Percentiles rank a stretch among this genome's conserved stretches.
These are phyloP conservation scores for Cyclotella baltica DNA, from an alignment of 108 stramenopile species.

Conservation along the genomic window DNA sequence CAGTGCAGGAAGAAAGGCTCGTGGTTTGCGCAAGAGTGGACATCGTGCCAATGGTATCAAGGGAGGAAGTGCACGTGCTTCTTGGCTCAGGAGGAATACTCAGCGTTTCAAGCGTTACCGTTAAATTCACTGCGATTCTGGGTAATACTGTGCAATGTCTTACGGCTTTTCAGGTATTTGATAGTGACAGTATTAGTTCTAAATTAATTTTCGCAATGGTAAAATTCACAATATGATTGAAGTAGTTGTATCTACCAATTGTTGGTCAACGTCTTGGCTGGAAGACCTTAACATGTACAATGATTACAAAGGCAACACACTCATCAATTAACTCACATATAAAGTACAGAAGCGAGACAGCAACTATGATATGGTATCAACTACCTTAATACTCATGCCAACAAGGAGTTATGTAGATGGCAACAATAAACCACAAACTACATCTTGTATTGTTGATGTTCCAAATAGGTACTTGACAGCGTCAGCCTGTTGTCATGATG, in stretches of 20 bases:
- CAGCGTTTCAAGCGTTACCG: conserved; percentile 98
- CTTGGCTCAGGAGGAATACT: conserved; percentile 98
- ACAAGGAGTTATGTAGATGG: too few species aligned
- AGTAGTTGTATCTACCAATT: not conserved
- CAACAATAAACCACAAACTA: too few species aligned
- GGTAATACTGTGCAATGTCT: not conserved
- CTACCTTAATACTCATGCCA: too few species aligned
- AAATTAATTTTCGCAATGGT: not conserved
- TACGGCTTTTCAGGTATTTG: not conserved
- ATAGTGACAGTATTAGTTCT: not conserved
- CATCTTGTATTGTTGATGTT: too few species aligned
- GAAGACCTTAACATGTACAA: too few species aligned
- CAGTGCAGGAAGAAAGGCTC: conserved; percentile 95
- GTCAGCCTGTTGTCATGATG: too few species aligned
- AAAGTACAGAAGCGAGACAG: too few species aligned
- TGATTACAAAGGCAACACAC: too few species aligned
- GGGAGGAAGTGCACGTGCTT: conserved; percentile 93
- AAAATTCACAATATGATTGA: conserved; percentile 3
- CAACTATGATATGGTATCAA: too few species aligned
- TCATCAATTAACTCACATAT: too few species aligned
- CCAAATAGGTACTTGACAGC: too few species aligned
- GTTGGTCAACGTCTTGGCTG: too few species aligned
- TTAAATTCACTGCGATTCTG: conserved; percentile 47
- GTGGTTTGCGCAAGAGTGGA: conserved; percentile 98
- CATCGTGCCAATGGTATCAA: conserved; percentile 99